phyloP scores from a whole-genome alignment of 164 flowering plant species.

The Sedum album region DNA sequence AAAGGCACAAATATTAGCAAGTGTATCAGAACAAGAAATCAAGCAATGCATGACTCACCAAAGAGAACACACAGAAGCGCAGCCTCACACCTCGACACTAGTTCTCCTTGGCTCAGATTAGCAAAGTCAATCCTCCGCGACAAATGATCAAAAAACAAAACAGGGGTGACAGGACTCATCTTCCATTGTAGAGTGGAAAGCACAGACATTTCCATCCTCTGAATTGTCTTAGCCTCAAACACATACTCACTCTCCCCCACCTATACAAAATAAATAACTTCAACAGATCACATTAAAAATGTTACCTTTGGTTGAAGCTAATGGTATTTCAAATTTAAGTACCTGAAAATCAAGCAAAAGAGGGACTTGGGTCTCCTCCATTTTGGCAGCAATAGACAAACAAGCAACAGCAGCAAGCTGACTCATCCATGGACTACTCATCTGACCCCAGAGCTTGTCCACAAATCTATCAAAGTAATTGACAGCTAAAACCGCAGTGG shows the following conservation, averaged over 20 bases:
- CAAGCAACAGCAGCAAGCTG: too few relatives aligned
- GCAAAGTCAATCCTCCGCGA: background rate
- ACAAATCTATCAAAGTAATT: constrained; percentile 8
- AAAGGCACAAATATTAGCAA: too few relatives aligned
- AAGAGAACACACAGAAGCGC: background rate
- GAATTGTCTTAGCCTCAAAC: constrained; percentile 14
- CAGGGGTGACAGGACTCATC: background rate
- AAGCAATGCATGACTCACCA: constrained; percentile 1
- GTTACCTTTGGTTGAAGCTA: too few relatives aligned
- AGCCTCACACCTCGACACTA: background rate
- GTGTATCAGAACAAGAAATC: background rate
- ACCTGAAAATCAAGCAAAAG: too few relatives aligned
- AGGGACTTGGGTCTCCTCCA: too few relatives aligned
- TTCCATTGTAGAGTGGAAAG: constrained; percentile 5
- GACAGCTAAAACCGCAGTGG: constrained; percentile 7
- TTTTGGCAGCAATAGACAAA: too few relatives aligned
- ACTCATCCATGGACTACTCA: constrained; percentile 10
- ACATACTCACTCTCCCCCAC: constrained; percentile 13
- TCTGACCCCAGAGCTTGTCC: background rate
- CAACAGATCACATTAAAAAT: too few relatives aligned
- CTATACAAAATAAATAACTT: background rate
- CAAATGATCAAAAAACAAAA: constrained; percentile 7
- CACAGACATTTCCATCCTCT: constrained; percentile 11
- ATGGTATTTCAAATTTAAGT: too few relatives aligned
- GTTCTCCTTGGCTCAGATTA: background rate